Percentiles rank a stretch among this genome's conserved stretches.
phyloP scores from a whole-genome alignment of 768 basidiomycete genomes.

The Saitozyma sp. region DNA sequence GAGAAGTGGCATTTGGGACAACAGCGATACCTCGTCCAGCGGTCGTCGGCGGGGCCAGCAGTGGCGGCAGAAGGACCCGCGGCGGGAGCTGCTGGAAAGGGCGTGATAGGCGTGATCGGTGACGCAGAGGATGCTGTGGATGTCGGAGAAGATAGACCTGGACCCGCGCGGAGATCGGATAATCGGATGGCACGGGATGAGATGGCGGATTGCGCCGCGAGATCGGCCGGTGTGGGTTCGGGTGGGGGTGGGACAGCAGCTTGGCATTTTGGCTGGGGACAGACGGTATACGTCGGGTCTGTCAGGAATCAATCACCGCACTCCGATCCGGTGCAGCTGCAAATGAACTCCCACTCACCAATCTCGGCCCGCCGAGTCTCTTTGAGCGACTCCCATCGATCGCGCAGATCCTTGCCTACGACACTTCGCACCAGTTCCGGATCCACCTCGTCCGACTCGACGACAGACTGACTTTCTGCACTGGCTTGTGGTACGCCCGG shows the following conservation, averaged over 20 bases:
- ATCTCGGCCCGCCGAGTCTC: conserved; percentile 71
- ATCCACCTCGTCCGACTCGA: conserved; percentile 51
- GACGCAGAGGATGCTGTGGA: no score
- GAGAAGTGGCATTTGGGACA: conserved; percentile 72
- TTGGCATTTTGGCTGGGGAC: conserved; percentile 79
- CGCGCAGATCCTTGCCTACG: conserved; percentile 64
- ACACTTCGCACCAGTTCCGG: conserved; percentile 74
- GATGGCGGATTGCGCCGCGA: conserved; percentile 10
- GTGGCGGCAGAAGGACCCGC: conserved; percentile 1
- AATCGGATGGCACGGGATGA: conserved; percentile 27
- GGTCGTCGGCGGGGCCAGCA: conserved; percentile 54
- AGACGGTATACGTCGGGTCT: conserved; percentile 79
- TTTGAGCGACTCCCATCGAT: conserved; percentile 75
- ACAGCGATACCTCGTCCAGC: conserved; percentile 71
- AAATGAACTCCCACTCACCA: conserved; percentile 56
- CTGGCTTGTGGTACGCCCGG: not conserved
- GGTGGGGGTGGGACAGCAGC: conserved; percentile 67
- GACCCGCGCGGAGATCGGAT: no score
- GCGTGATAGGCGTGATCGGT: not conserved
- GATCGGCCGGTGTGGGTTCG: conserved; percentile 17
- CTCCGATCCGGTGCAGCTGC: not conserved
- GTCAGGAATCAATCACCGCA: not conserved
- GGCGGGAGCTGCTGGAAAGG: not conserved
- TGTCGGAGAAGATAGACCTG: no score
- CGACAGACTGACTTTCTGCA: not conserved